Percentiles rank a stretch among this genome's conserved stretches.
Conservation (phyloP, 768 basidiomycete species). For the Psilocybe cubensis region DNA sequence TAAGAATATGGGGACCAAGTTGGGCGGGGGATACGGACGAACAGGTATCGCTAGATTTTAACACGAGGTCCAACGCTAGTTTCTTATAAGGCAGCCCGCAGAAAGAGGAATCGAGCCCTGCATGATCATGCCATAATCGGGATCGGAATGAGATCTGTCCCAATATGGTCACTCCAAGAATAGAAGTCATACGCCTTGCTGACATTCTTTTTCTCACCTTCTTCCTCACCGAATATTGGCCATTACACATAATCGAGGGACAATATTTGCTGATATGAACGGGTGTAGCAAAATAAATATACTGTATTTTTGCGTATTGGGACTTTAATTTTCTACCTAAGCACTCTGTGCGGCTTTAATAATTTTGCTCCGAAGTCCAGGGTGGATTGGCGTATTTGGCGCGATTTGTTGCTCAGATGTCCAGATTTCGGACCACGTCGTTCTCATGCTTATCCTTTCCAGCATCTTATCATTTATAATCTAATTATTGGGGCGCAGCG, state of each 20-base stretch:
- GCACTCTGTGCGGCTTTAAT: not conserved
- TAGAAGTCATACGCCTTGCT: conserved; percentile 14
- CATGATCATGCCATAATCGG: conserved; percentile 2
- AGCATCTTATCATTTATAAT: not conserved
- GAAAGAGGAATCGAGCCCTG: conserved; percentile 24
- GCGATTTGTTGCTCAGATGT: conserved; percentile 17
- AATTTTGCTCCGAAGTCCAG: conserved; percentile 12
- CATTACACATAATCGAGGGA: not conserved
- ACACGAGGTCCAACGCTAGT: conserved; percentile 29
- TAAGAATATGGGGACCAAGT: conserved; percentile 20
- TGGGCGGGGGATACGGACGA: conserved; percentile 21
- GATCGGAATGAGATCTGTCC: conserved; percentile 35
- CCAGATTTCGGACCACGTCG: conserved; percentile 7
- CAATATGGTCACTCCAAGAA: conserved; percentile 16
- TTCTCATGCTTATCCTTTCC: conserved; percentile 8
- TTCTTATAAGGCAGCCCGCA: conserved; percentile 29
- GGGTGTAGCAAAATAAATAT: not conserved
- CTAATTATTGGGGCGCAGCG: not conserved
- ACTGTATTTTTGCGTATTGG: not conserved
- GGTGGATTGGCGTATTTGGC: conserved; percentile 19
- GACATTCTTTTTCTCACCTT: not conserved
- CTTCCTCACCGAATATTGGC: conserved; percentile 3
- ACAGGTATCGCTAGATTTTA: conserved; percentile 31
- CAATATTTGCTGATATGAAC: not conserved
- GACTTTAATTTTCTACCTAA: not conserved